Conservation (phyloP, 1,284 basidiomycete genomes). For the Trichosporon asahii region DNA sequence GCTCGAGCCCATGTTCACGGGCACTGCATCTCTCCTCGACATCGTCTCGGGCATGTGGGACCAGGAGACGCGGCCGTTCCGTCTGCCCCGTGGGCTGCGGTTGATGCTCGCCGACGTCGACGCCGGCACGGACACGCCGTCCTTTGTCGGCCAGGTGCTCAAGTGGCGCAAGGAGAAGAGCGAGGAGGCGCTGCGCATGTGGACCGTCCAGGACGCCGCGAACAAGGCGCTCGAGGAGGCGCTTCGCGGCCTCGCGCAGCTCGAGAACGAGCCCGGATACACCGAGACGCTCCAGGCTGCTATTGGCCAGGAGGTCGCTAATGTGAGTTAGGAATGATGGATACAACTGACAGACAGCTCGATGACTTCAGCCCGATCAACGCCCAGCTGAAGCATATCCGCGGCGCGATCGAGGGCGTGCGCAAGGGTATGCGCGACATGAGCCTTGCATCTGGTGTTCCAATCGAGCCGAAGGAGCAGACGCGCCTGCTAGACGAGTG, state of each 20-base stretch:
- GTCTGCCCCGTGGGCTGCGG: slow-evolving; percentile 72
- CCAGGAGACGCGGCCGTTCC: slow-evolving; percentile 61
- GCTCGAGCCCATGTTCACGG: slow-evolving; percentile 63
- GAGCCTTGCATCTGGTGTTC: slow-evolving; percentile 73
- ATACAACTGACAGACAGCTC: background rate
- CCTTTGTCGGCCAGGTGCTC: slow-evolving; percentile 80
- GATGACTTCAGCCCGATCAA: slow-evolving; percentile 5
- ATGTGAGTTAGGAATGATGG: slow-evolving; percentile 28
- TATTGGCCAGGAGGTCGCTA: slow-evolving; percentile 17
- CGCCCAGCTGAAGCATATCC: slow-evolving; percentile 6
- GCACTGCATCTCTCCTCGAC: slow-evolving; percentile 44
- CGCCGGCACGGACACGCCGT: slow-evolving; percentile 88
- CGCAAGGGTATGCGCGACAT: slow-evolving; percentile 81
- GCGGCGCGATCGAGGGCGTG: slow-evolving; percentile 59
- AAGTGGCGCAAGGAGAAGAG: slow-evolving; percentile 71
- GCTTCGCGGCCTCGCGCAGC: slow-evolving; percentile 34
- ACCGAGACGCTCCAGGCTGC: slow-evolving; percentile 25
- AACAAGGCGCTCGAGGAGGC: slow-evolving; percentile 42
- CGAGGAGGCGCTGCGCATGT: slow-evolving; percentile 62
- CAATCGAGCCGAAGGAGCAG: slow-evolving; percentile 89
- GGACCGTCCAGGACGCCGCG: slow-evolving; percentile 62
- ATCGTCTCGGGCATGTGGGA: slow-evolving; percentile 52
- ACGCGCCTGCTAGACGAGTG: slow-evolving; percentile 81
- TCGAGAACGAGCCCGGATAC: slow-evolving; percentile 44
- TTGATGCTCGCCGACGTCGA: slow-evolving; percentile 89